Percentiles rank a stretch among this genome's conserved stretches.
These are phyloP conservation scores for Curvularia sp. DNA, from an alignment of 2,329 filamentous ascomycete species.

Conservation along the genomic window DNA sequence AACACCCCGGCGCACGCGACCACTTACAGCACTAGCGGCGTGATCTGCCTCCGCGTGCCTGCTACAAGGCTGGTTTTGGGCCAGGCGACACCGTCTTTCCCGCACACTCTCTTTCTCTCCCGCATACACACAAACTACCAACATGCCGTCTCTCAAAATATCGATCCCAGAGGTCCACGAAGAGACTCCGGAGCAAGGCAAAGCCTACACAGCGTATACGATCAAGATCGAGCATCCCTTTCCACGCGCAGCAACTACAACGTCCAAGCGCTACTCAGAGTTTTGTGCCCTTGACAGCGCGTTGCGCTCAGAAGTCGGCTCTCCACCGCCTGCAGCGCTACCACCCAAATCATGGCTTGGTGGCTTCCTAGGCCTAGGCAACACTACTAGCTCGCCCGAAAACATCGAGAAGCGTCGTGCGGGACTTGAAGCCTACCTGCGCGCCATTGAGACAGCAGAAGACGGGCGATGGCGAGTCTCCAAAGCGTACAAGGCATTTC, in stretches of 20 bases:
- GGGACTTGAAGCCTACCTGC: constrained; percentile 74
- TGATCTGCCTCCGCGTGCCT: constrained; percentile 12
- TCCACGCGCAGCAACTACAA: constrained; percentile 75
- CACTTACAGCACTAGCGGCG: constrained; percentile 11
- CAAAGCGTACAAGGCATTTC: constrained; percentile 73
- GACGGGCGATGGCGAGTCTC: constrained; percentile 79
- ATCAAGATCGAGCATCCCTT: constrained; percentile 78
- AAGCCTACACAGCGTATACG: constrained; percentile 79
- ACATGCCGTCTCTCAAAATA: constrained; percentile 57
- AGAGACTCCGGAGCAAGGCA: constrained; percentile 57
- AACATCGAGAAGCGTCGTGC: constrained; percentile 74
- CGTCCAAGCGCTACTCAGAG: constrained; percentile 84
- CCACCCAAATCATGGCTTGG: constrained; percentile 80
- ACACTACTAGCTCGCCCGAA: constrained; percentile 71
- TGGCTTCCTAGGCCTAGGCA: constrained; percentile 50
- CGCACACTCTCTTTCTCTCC: not conserved
- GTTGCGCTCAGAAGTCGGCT: constrained; percentile 66
- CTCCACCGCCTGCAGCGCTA: constrained; percentile 70
- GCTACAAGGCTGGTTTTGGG: not conserved
- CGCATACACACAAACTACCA: not conserved
- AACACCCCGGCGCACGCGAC: constrained; percentile 15
- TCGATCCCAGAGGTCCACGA: constrained; percentile 59
- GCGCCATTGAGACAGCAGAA: constrained; percentile 73
- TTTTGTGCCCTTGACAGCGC: constrained; percentile 71
- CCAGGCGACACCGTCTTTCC: not conserved